These are phyloP conservation scores for Bifiguratus adelaidae DNA, from an alignment of 192 early-diverging fungal species.

Conservation along the genomic window DNA sequence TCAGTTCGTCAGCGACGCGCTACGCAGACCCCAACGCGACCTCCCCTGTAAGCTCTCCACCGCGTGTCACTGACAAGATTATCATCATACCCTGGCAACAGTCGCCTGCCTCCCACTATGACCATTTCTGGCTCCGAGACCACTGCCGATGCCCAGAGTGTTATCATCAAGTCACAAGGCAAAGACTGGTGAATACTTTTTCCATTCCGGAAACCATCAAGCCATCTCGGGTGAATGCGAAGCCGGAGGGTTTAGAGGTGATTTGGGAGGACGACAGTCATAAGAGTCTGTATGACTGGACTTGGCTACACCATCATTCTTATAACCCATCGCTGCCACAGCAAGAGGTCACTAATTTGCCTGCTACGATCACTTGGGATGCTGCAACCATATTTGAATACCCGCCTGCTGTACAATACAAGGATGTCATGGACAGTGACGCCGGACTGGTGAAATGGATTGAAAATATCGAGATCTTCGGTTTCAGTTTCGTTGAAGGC, in stretches of 20 bases:
- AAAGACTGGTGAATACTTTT: constrained; percentile 65
- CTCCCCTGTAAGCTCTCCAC: too few species aligned
- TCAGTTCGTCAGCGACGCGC: too few species aligned
- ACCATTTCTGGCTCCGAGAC: constrained; percentile 75
- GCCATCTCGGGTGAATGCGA: constrained; percentile 23
- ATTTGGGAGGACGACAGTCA: constrained; percentile 48
- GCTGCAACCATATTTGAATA: constrained; percentile 13
- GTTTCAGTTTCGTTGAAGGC: constrained; percentile 64
- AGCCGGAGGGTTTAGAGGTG: constrained; percentile 24
- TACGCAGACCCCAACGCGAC: too few species aligned
- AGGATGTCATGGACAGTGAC: constrained; percentile 57
- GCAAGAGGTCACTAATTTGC: not conserved
- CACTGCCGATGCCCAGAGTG: constrained; percentile 73
- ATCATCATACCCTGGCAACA: too few species aligned
- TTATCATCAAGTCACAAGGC: constrained; percentile 66
- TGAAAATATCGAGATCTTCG: constrained; percentile 50
- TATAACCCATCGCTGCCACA: constrained; percentile 44
- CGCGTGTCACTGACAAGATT: too few species aligned
- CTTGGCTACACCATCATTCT: constrained; percentile 54
- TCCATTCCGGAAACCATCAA: constrained; percentile 45
- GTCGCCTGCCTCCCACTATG: too few species aligned
- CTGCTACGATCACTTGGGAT: constrained; percentile 8
- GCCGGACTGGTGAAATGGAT: constrained; percentile 63
- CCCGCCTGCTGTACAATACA: constrained; percentile 35
- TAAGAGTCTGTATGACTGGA: constrained; percentile 38